Conservation (phyloP, 805 yeast genomes). For the Nakazawaea anatomiae region DNA sequence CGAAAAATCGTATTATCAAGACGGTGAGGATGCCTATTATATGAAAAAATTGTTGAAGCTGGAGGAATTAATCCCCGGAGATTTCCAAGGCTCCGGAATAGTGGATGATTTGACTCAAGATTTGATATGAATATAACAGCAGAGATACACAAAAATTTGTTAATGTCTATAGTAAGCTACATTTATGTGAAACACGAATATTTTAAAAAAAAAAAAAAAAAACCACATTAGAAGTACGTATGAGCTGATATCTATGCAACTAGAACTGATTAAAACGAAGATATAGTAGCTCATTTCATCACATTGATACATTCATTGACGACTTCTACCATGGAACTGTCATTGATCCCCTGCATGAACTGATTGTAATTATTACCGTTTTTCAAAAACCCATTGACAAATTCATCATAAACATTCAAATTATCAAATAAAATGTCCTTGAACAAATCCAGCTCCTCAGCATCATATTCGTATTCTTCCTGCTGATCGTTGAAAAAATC, state of each 20-base stretch:
- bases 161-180: too few species aligned
- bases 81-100: conserved; percentile 39
- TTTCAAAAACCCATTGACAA: conserved; percentile 13
- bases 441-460: conserved; percentile 13
- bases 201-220: too few species aligned
- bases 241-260: too few species aligned
- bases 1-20: conserved; percentile 89
- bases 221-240: too few species aligned
- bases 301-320: conserved; percentile 5
- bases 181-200: too few species aligned
- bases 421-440: conserved; percentile 25
- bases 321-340: neutral
- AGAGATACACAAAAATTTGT: too few species aligned
- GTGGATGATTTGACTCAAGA: conserved; percentile 45
- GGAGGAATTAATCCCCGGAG: conserved; percentile 57
- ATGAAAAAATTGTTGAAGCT: conserved; percentile 70
- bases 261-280: too few species aligned
- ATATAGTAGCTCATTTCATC: conserved; percentile 1
- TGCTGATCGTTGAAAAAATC: conserved; percentile 17
- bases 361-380: conserved; percentile 1
- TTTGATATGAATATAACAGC: conserved; percentile 14
- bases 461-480: conserved; percentile 23
- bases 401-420: conserved; percentile 26
- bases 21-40: conserved; percentile 96
- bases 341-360: conserved; percentile 2